Conservation (phyloP, 257 asterid genomes). For the Salvia hispanica region DNA sequence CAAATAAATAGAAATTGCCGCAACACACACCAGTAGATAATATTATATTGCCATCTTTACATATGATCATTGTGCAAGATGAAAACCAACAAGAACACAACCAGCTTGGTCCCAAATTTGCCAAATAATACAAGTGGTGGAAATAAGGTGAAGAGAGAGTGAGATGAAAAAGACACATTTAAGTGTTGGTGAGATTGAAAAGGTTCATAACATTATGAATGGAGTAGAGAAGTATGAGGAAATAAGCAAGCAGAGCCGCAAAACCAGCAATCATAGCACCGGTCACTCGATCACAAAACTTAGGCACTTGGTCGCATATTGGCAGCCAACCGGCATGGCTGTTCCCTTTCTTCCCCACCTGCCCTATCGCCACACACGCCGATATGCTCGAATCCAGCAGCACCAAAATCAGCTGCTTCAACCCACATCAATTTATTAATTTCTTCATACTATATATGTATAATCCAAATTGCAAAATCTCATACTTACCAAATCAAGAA, state of each 20-base stretch:
- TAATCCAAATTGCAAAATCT: background rate
- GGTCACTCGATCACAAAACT: constrained; percentile 61
- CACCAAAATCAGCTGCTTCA: constrained; percentile 20
- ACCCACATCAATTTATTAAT: too few species aligned
- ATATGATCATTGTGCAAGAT: background rate
- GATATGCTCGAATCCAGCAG: constrained; percentile 77
- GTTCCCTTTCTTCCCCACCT: constrained; percentile 75
- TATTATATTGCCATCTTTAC: background rate
- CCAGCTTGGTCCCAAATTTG: too few species aligned
- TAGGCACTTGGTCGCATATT: constrained; percentile 82
- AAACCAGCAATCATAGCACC: constrained; percentile 71
- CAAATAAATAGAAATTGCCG: background rate
- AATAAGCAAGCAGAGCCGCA: constrained; percentile 57
- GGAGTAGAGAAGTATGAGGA: constrained; percentile 58
- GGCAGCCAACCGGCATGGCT: constrained; percentile 88
- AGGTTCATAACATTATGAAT: constrained; percentile 58
- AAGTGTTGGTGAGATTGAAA: constrained; percentile 47
- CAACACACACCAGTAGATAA: background rate
- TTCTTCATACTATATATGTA: too few species aligned
- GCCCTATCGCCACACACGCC: constrained; percentile 69
- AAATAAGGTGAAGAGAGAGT: background rate
- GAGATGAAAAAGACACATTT: background rate
- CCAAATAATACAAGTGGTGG: background rate
- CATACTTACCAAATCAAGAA: constrained; percentile 59
- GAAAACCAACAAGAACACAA: background rate